Evolutionary conservation across 106 monocot genomes (phyloP), one percentile per base, ranked within the genome.

Genomic region (Platanthera zijinensis): DNA sequence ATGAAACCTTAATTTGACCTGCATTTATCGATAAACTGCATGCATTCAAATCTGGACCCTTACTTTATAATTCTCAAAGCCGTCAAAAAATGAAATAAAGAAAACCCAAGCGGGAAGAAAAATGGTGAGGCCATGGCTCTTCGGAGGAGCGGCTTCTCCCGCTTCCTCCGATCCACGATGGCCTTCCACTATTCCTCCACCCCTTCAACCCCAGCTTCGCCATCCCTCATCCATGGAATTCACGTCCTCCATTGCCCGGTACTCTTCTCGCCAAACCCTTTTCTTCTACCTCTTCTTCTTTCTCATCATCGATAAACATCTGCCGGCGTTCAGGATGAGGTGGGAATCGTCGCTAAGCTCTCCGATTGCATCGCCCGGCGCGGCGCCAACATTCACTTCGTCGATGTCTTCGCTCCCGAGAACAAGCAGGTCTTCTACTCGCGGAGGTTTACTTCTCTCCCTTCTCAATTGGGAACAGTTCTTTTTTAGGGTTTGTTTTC

Each of bases 191-290:
- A 74, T 12, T 39, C 77, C 32, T 19, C 53, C 28, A 57, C 59
- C 51, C 52, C 77, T 25, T 0, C 28, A 0, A 72, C 25, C 63
- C 3, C 52, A 67, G 25, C 25, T 67, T 71, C 70, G 17, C 48
- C 75, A 12, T 22, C 80, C 32, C 75, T 74, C 70, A 22, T 79
- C 69, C 86, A 69, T 46, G 96, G 93, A 46, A 88, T 97, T 76
- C 96, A 97, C 79, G 86, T 91, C 77, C 93, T 97, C 80, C 93
- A 86, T 50, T 97, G 93, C 74, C 93, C 89, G 17, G 96, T 93
- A 78, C 19, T 77, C 15, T 30, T 49, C 62, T 72, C 39, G 39
- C 50, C 21, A 19, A 21, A 28, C 47, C 49, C 19, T 48, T n/a
- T 57, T 10, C 50, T 71, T 52, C 19, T 8, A 14, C 2, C 10